Percentiles rank a stretch among this genome's conserved stretches.
These are phyloP conservation scores for Pholiota adiposa DNA, from an alignment of 1,284 basidiomycete genomes.

Conservation along the genomic window DNA sequence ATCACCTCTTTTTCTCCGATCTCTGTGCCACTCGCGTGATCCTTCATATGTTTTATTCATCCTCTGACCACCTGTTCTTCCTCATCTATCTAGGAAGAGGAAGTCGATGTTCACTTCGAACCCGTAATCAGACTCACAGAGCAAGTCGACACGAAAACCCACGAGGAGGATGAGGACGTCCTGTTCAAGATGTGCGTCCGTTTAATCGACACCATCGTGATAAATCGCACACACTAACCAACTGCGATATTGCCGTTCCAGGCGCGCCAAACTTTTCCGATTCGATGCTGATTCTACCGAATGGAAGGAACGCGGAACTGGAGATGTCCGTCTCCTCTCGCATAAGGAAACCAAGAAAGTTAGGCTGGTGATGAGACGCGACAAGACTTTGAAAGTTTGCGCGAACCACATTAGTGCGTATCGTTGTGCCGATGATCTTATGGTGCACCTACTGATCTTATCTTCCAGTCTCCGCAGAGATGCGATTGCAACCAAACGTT, in stretches of 20 bases:
- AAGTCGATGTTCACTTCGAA: constrained; percentile 92
- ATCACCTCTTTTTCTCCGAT: constrained; percentile 19
- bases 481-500: constrained; percentile 97
- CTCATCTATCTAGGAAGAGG: constrained; percentile 66
- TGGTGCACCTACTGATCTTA: constrained; percentile 4
- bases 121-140: constrained; percentile 98
- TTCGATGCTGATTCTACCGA: constrained; percentile 84
- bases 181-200: constrained; percentile 93
- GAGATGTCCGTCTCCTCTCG: constrained; percentile 87
- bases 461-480: constrained; percentile 80
- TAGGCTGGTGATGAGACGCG: constrained; percentile 98
- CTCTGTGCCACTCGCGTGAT: constrained; percentile 17
- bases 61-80: constrained; percentile 20
- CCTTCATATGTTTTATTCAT: constrained; percentile 12
- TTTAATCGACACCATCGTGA: constrained; percentile 37
- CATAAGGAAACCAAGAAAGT: constrained; percentile 93
- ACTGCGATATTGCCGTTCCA: constrained; percentile 39
- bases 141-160: constrained; percentile 93
- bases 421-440: constrained; percentile 7
- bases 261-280: constrained; percentile 98
- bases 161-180: constrained; percentile 93
- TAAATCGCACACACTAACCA: constrained; percentile 26
- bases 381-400: constrained; percentile 99
- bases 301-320: constrained; percentile 98
- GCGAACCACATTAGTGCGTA: constrained; percentile 95